Percentiles rank a stretch among this genome's conserved stretches.
Conservation (phyloP, 2,329 filamentous ascomycete genomes). For the Diaporthe sp. region DNA sequence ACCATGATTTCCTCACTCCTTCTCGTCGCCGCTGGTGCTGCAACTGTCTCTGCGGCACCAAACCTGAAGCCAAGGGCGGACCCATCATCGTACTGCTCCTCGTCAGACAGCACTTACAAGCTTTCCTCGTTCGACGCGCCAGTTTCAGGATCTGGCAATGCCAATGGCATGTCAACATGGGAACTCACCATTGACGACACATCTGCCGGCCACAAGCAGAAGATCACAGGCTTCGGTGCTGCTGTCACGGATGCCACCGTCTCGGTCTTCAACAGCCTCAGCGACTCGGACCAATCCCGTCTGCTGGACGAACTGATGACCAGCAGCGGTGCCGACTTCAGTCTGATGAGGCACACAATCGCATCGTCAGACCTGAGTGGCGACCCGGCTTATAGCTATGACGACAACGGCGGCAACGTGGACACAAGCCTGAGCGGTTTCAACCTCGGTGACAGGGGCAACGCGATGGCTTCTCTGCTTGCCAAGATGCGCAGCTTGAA, state of each 20-base stretch:
- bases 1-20: constrained; percentile 29
- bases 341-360: constrained; percentile 57
- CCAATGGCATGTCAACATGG: constrained; percentile 53
- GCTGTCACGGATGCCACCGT: constrained; percentile 58
- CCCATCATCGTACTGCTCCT: constrained; percentile 50
- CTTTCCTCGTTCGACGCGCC: constrained; percentile 52
- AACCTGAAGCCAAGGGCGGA: constrained; percentile 40
- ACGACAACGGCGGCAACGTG: constrained; percentile 50
- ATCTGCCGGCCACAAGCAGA: constrained; percentile 54
- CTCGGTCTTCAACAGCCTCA: constrained; percentile 53
- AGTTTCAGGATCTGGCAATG: constrained; percentile 50
- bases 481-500: constrained; percentile 53
- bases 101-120: constrained; percentile 54
- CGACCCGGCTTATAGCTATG: constrained; percentile 56
- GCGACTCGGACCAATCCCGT: constrained; percentile 47
- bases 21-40: constrained; percentile 19
- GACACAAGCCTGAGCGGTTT: constrained; percentile 51
- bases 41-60: constrained; percentile 31
- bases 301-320: constrained; percentile 55
- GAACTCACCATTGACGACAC: constrained; percentile 56
- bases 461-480: constrained; percentile 55
- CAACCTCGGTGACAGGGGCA: constrained; percentile 54
- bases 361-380: constrained; percentile 56
- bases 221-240: constrained; percentile 57
- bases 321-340: constrained; percentile 54